Percentiles rank a stretch among this genome's conserved stretches.
Conservation (phyloP, 768 basidiomycete genomes). For the Podaxis sp. region DNA sequence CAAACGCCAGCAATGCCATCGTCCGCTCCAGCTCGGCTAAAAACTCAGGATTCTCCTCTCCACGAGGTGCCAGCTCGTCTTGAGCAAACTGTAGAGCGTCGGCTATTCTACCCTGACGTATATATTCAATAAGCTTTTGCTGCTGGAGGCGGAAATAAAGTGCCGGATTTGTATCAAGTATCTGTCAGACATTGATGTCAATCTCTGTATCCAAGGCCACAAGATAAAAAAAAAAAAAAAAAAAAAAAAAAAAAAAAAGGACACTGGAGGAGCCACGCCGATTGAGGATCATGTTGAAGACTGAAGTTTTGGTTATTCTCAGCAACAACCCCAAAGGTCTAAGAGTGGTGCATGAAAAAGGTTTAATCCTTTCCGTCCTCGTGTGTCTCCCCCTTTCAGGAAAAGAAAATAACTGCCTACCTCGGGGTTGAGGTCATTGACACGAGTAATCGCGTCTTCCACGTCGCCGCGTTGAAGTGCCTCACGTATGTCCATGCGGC, state of each 20-base stretch:
- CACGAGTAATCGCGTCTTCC: conserved; percentile 90
- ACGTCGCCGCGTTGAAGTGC: conserved; percentile 93
- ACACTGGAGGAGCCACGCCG: not conserved
- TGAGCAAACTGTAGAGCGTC: conserved; percentile 92
- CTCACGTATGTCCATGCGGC: conserved; percentile 90
- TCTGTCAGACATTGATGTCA: conserved; percentile 45
- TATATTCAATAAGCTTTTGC: conserved; percentile 92
- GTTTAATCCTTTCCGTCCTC: conserved; percentile 69
- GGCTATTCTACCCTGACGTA: conserved; percentile 72
- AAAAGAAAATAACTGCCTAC: conserved; percentile 45
- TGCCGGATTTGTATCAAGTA: conserved; percentile 91
- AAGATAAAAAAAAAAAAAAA: conserved; percentile 2
- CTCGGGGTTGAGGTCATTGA: conserved; percentile 96
- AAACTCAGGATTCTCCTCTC: conserved; percentile 93
- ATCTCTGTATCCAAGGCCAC: conserved; percentile 12
- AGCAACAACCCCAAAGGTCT: conserved; percentile 78
- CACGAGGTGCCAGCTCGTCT: conserved; percentile 88
- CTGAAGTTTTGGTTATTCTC: conserved; percentile 88
- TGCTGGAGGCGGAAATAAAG: conserved; percentile 96
- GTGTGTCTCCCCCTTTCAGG: conserved; percentile 12
- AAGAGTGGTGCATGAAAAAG: conserved; percentile 98
- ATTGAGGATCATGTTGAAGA: conserved; percentile 84
- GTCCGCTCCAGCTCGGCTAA: conserved; percentile 88
- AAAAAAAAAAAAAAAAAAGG: conserved; percentile 10
- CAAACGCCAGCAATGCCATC: conserved; percentile 89